Evolutionary conservation across 1,139 yeast species (phyloP).

Genomic region (Hanseniaspora uvarum): DNA sequence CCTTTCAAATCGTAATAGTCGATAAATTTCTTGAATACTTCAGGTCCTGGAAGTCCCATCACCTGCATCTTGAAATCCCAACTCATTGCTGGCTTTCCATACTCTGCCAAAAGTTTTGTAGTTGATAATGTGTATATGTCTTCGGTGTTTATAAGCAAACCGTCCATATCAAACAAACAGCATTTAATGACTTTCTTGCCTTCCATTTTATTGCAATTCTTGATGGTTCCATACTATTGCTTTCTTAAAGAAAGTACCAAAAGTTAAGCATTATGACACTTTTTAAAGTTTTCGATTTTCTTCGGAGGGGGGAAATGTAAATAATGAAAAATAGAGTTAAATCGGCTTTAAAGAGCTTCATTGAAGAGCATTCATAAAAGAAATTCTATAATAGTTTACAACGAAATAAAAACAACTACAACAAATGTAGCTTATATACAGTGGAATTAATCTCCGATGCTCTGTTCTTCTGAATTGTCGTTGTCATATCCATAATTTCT

Average conservation of each 20-base stretch:
- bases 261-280: too few species aligned
- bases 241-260: too few species aligned
- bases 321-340: too few species aligned
- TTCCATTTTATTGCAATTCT: not conserved
- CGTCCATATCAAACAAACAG: constrained; percentile 95
- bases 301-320: too few species aligned
- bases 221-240: too few species aligned
- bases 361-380: too few species aligned
- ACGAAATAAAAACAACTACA: not conserved
- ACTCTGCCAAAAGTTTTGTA: constrained; percentile 51
- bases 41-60: constrained; percentile 85
- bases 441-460: constrained; percentile 14
- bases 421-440: not conserved
- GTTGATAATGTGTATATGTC: constrained; percentile 75
- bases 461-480: constrained; percentile 22
- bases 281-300: not conserved
- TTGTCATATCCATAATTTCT: constrained; percentile 18
- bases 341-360: too few species aligned
- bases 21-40: constrained; percentile 54
- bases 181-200: constrained; percentile 42
- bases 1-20: constrained; percentile 58
- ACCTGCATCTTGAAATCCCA: constrained; percentile 82
- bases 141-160: constrained; percentile 81
- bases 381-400: not conserved
- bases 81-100: constrained; percentile 67